Base-by-base conservation (phyloP, 371 early-diverging fungal species). In the Mucor mucedo region DNA sequence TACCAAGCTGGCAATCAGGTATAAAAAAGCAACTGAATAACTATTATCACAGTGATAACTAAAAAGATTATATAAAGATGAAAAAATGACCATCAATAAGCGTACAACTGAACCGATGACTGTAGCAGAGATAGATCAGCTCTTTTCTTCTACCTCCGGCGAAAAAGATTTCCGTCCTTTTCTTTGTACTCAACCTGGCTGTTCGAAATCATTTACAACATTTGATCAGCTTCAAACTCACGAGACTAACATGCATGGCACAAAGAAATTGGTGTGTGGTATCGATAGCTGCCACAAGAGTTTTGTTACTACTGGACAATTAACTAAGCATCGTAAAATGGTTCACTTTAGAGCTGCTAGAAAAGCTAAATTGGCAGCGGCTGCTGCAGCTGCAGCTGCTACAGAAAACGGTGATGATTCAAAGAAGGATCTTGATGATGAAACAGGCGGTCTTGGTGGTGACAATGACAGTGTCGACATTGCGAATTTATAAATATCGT, bases 291-390 rank as follows among this genome's bases (percentile, higher is more conserved):
- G 82, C 54, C 75, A 73, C 38, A 78, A 79, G 64, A 75, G 82
- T 38, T 82, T 82, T 66, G 82, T 75, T 30, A 82, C 82, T 1
- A 59, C 78, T 3, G 82, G 82, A 5, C 82, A 82, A 42, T 55
- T 82, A 21, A 82, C 78, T 40, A 82, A 82, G 32, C 82, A 82
- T 65, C 75, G 78, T 42, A 82, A 82, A 55, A 82, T 82, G 82
- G 82, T 82, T n/a, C 82, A 82, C 66, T 82, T 76, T 38, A 70
- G 81, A 52, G 76, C 78, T 3, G 76, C 78, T 8, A 66, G 78
- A 33, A 80, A 80, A 56, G 76, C 74, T 1, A 80, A 80, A 38
- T 49, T 75, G 14, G 69, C 65, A 27, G 78, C 78, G 11, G 75
- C 70, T 14, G 81, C 78, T 8, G 78, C 72, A 38, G 81, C 72